Evolutionary conservation across 805 yeast genomes (phyloP), one percentile per base, ranked within the genome.

Genomic region (Hermanozyma aechmeae): DNA sequence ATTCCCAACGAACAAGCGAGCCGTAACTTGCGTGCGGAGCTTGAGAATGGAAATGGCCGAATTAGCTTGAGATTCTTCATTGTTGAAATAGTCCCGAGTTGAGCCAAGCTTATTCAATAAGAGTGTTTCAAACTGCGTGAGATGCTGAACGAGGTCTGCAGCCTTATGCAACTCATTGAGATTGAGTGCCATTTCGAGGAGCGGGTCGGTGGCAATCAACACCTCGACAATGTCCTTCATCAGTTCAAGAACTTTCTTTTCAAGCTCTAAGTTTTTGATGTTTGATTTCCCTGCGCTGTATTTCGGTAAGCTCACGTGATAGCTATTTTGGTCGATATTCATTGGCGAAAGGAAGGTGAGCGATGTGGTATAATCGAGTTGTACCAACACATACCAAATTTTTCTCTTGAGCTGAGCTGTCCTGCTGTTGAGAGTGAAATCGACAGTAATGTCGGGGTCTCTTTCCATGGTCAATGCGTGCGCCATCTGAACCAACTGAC

Each of bases 1-100:
- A 18, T 33, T 35, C 7, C 39, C 40, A 11, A 39, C 27, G 25
- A 43, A 38, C 3, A 40, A 10, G 31, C 38, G 38, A 2, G 37
- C 17, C 3, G 29, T 15, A 8, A 27, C 17, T 10, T 26, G 38
- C 9, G 31, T 23, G 8, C 35, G 36, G 10, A 43, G 29, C 15
- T 34, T 30, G 13, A 26, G 13, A n/a, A 30, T 15, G 17, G 23
- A 13, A 33, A 16, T 12, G 29, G 19, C 13, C 10, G 26, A 25
- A 5, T 15, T 12, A 10, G 11, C 12, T 10, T 24, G 23, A 6
- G n/a, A n/a, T n/a, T n/a, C 11, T 14, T 13, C 22, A 3, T 14
- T 22, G 7, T 15, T 28, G 23, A 38, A 27, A 28, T 36, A 31
- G 28, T 34, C 30, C 6, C 26, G 23, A 3, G 34, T 24, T 7